Conservation (phyloP, 305 asterid species). For the Solanum hybrid region DNA sequence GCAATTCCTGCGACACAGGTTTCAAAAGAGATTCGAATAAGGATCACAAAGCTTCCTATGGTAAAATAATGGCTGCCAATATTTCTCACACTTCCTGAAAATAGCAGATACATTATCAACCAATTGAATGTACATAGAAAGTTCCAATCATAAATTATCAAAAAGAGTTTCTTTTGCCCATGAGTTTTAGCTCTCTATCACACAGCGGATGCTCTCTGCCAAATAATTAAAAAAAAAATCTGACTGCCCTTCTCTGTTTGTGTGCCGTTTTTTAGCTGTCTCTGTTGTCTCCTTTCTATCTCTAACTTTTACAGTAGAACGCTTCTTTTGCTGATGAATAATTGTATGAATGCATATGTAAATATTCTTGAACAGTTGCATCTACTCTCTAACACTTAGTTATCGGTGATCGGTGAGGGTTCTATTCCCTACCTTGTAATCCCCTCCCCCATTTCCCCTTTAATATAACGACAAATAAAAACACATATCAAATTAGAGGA, state of each 20-base stretch:
- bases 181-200: background rate
- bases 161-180: background rate
- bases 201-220: background rate
- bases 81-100: background rate
- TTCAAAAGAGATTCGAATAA: background rate
- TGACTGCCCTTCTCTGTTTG: background rate
- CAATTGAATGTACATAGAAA: background rate
- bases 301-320: background rate
- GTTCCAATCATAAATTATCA: background rate
- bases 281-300: background rate
- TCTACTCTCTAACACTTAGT: background rate
- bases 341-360: background rate
- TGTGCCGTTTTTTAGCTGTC: background rate
- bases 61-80: background rate
- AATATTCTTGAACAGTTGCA: background rate
- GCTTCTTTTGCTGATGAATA: background rate
- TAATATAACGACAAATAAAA: background rate
- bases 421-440: background rate
- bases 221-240: background rate
- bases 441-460: background rate
- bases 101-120: background rate
- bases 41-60: background rate
- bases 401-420: background rate
- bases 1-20: background rate
- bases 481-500: background rate